phyloP scores from a whole-genome alignment of 306 rosid genomes.

The Herpetospermum pedunculosum region DNA sequence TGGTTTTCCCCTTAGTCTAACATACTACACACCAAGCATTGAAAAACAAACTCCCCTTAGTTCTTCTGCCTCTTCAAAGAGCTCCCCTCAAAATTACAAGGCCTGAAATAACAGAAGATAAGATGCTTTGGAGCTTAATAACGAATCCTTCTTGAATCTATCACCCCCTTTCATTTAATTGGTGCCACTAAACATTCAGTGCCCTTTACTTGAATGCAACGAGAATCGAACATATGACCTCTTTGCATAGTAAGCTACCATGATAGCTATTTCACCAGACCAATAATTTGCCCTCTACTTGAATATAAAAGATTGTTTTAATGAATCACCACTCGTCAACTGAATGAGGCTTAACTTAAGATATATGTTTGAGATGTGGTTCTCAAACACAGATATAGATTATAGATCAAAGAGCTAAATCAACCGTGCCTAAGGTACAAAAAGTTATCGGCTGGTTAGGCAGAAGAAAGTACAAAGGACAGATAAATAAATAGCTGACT shows the following conservation, averaged over 20 bases:
- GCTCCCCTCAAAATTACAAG: background rate
- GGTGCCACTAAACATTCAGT: background rate
- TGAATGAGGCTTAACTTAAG: background rate
- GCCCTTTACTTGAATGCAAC: background rate
- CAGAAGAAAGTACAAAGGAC: background rate
- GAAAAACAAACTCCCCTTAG: background rate
- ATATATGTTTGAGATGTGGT: background rate
- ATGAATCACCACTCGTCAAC: background rate
- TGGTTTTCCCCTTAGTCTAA: background rate
- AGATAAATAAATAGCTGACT: background rate
- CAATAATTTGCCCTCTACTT: background rate
- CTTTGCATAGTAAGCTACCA: too few relatives aligned
- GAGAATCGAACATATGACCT: too few relatives aligned
- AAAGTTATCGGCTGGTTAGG: background rate
- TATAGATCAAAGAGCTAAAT: background rate
- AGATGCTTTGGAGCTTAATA: background rate
- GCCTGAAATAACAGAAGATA: background rate
- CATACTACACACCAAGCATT: background rate
- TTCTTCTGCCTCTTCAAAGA: background rate
- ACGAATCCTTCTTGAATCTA: background rate
- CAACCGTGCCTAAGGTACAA: background rate
- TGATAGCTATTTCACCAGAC: too few relatives aligned
- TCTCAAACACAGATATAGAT: background rate
- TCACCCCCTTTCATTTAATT: background rate
- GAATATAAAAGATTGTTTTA: background rate